Evolutionary conservation across 73 alveolate genomes (phyloP).

Genomic region (Durusdinium trenchii): DNA sequence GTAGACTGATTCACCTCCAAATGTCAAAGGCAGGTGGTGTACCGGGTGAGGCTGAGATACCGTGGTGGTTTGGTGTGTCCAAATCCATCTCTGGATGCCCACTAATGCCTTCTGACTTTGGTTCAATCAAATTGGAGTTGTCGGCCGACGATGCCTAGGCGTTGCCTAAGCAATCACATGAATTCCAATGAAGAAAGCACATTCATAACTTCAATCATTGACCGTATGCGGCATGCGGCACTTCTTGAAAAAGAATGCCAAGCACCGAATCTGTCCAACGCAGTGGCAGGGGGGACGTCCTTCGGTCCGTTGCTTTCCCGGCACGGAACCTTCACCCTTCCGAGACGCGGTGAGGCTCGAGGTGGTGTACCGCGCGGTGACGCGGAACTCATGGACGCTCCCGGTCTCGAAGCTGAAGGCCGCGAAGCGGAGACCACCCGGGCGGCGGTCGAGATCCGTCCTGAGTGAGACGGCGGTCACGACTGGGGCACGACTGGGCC

Average conservation of each 20-base stretch:
- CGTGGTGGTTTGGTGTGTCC: no score
- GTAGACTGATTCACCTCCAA: no score
- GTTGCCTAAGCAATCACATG: no score
- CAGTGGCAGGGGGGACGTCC: background rate
- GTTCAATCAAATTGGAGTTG: no score
- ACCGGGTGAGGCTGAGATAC: no score
- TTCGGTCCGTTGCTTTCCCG: background rate
- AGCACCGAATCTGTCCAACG: background rate
- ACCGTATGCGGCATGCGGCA: background rate
- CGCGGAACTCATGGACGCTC: background rate
- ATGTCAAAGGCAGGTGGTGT: no score
- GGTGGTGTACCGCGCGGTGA: conserved; percentile 19
- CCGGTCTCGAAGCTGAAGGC: background rate
- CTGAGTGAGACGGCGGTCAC: background rate
- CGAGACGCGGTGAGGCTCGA: background rate
- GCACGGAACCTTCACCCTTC: background rate
- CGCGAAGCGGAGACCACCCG: conserved; percentile 23
- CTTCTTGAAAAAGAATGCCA: background rate
- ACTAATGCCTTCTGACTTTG: no score
- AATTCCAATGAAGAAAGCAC: no score
- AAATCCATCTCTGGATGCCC: no score
- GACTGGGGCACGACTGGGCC: no score
- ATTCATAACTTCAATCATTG: background rate
- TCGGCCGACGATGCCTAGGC: no score
- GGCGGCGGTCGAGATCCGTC: conserved; percentile 35